Evolutionary conservation across 257 asterid genomes (phyloP), one percentile per base, ranked within the genome.

Genomic region (Solanum chmielewskii): DNA sequence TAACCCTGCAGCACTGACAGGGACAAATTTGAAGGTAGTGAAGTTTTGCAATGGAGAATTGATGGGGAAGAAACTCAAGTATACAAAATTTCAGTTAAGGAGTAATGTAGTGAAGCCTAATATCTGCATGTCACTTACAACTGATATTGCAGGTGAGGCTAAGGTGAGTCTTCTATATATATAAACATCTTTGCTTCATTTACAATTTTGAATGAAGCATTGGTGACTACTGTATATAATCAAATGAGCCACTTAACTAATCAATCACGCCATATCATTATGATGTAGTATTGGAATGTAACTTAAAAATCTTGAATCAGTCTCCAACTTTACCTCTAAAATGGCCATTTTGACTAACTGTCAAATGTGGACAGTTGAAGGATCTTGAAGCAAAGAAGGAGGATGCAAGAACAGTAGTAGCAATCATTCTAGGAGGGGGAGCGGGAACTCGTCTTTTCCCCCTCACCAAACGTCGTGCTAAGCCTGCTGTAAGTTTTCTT

Each of bases 401-500:
- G 88, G 96, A 95, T 70, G 86, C 98, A 15, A 97, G 93, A 90
- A 95, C 96, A 1, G 99, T 94, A 25, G 96, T 91, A 77, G 97
- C 99, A 60, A 91, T 97, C 86, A 97, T 97, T 87, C 95, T 97
- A 3, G 99, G 99, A 86, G 99, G 99, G 20, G 98, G 99, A 59
- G 99, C 99, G 6, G 99, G 99, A n/a, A 97, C 99, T 49, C 98
- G 97, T 73, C 94, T 95, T 66, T 97, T 95, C 89, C 99, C 99
- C 9, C 98, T 95, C 80, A 97, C 99, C 7, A 97, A 95, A 88
- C 98, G 96, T 39, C 94, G 98, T 5, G 99, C 99, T 74, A 97
- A 97, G 91, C 98, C 99, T 85, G 99, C 99, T 21, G 99, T 97
- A 88, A 92, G 98, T 89, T 52, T 33, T 64, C 20, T 75, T 56